Evolutionary conservation across 139 green algal genomes (phyloP), one percentile per base, ranked within the genome.

Genomic region (Spirogloea muscicola): DNA sequence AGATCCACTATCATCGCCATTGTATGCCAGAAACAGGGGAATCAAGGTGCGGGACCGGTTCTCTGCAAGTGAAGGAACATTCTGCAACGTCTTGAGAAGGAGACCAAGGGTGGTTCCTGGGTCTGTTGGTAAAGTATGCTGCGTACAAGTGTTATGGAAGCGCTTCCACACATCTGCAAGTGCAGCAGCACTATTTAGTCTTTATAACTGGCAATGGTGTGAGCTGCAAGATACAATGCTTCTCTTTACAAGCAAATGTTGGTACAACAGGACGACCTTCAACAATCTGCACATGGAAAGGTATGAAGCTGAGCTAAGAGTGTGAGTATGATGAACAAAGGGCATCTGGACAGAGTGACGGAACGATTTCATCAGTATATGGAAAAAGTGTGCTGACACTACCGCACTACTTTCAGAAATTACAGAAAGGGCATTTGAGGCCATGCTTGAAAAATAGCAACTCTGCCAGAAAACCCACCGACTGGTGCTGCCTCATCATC

Each of bases 41-140:
- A n/a, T n/a, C n/a, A n/a, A n/a, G n/a, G n/a, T n/a, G n/a, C n/a
- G n/a, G n/a, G n/a, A n/a, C n/a, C n/a, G n/a, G n/a, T n/a, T n/a
- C n/a, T n/a, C n/a, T n/a, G n/a, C n/a, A n/a, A n/a, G n/a, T n/a
- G n/a, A n/a, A n/a, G n/a, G n/a, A n/a, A n/a, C n/a, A n/a, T 74
- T 25, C 34, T 66, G 65, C 33, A 41, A 40, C 33, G 27, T 63
- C 40, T 29, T 73, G 5, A 64, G 51, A 25, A 74, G 65, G n/a
- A 74, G 44, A 9, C 49, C n/a, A 4, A 68, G 34, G 6, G 33
- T 21, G 34, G 65, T 74, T 16, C 3, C 39, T 2, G 6, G 10
- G n/a, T 18, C 34, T 18, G 62, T 62, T 18, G 29, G 37, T 31
- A 38, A 29, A 41, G n/a, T 39, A 27, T 29, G 5, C 44, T 21